phyloP scores from a whole-genome alignment of 768 basidiomycete genomes.

The Termitomyces eurrhizus region DNA sequence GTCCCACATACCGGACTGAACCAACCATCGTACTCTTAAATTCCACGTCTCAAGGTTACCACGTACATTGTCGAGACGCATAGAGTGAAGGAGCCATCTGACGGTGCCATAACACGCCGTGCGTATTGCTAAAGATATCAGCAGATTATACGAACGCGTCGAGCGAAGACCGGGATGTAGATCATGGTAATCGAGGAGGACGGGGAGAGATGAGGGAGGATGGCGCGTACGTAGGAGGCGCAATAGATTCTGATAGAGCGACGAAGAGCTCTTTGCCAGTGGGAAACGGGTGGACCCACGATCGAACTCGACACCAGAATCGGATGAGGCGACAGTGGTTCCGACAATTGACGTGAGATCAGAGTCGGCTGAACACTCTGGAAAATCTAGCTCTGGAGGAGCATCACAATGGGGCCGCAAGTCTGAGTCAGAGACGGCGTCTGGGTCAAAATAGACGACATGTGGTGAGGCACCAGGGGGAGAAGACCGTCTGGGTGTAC shows the following conservation, averaged over 20 bases:
- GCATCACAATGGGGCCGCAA: conserved; percentile 19
- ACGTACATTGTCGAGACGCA: conserved; percentile 39
- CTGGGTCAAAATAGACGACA: conserved; percentile 17
- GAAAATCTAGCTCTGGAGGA: background rate
- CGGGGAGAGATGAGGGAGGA: conserved; percentile 28
- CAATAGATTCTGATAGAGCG: conserved; percentile 41
- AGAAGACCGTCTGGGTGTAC: background rate
- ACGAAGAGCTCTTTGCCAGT: conserved; percentile 24
- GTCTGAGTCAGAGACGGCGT: conserved; percentile 22
- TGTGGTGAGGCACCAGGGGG: background rate
- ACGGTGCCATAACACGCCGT: conserved; percentile 45
- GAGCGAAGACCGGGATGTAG: conserved; percentile 32
- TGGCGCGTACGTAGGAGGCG: conserved; percentile 29
- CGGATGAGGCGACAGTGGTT: conserved; percentile 3
- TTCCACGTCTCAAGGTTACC: conserved; percentile 53
- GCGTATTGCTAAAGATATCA: conserved; percentile 47
- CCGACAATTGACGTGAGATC: conserved; percentile 12
- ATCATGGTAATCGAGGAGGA: conserved; percentile 48
- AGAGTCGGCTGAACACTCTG: conserved; percentile 3
- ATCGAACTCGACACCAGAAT: background rate
- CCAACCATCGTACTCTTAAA: conserved; percentile 52
- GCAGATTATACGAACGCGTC: conserved; percentile 42
- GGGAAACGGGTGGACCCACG: conserved; percentile 16
- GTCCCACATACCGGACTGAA: conserved; percentile 54
- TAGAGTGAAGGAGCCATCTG: conserved; percentile 39